Percentiles rank a stretch among this genome's conserved stretches.
Conservation (phyloP, 495 filamentous ascomycete genomes). For the Penicillium pancosmium region DNA sequence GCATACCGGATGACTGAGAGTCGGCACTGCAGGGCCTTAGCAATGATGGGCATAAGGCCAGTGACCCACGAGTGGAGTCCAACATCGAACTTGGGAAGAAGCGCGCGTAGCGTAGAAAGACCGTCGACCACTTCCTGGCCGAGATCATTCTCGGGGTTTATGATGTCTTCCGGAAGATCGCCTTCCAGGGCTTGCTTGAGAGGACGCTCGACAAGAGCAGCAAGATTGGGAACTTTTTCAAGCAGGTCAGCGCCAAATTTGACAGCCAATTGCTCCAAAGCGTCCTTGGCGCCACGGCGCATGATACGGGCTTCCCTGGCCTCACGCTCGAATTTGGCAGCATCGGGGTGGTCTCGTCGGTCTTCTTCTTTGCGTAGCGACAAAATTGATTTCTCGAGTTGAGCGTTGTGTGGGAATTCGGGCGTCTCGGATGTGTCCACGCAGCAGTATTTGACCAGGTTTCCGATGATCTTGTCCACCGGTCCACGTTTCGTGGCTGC, state of each 20-base stretch:
- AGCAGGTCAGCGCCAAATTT: conserved; percentile 79
- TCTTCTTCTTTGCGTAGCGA: conserved; percentile 97
- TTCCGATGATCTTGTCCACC: conserved; percentile 90
- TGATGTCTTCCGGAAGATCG: conserved; percentile 71
- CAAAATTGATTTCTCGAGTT: conserved; percentile 75
- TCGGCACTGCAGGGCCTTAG: conserved; percentile 80
- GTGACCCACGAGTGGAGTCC: conserved; percentile 77
- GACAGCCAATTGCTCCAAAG: conserved; percentile 80
- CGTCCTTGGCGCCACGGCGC: conserved; percentile 89
- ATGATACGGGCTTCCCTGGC: conserved; percentile 85
- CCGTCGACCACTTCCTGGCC: conserved; percentile 94
- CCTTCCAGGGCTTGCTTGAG: conserved; percentile 71
- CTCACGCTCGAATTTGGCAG: conserved; percentile 83
- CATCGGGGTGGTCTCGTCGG: conserved; percentile 86
- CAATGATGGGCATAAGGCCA: conserved; percentile 80
- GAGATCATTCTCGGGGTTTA: conserved; percentile 65
- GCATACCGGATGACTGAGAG: conserved; percentile 93
- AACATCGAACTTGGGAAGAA: conserved; percentile 79
- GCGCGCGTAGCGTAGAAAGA: conserved; percentile 86
- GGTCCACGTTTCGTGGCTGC: conserved; percentile 72
- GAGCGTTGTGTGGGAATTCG: conserved; percentile 80
- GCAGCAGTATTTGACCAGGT: conserved; percentile 94
- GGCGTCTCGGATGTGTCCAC: conserved; percentile 97
- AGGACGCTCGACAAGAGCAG: conserved; percentile 76
- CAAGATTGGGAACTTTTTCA: conserved; percentile 77